Conservation (phyloP, 805 yeast genomes). For the Cyberlindnera amylophila region DNA sequence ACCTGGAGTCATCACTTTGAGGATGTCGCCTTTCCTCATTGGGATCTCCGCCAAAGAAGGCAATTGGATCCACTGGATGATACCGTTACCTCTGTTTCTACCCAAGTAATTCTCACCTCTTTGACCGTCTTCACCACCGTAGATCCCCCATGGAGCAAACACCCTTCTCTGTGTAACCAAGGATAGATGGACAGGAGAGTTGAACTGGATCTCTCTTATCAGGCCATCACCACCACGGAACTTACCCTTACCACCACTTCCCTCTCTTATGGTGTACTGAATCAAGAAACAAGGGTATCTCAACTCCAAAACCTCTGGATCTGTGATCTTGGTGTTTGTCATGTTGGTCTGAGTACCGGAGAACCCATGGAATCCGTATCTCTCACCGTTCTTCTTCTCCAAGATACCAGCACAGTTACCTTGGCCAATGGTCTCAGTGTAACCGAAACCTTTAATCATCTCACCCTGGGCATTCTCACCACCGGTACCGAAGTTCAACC, state of each 20-base stretch:
- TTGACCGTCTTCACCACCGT: slow-evolving; percentile 51
- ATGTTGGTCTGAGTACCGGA: slow-evolving; percentile 53
- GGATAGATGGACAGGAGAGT: slow-evolving; percentile 37
- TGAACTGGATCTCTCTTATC: slow-evolving; percentile 45
- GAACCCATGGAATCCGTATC: slow-evolving; percentile 46
- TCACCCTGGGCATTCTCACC: slow-evolving; percentile 37
- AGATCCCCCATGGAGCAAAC: slow-evolving; percentile 49
- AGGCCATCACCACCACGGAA: slow-evolving; percentile 51
- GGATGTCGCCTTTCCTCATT: slow-evolving; percentile 35
- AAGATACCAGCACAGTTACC: slow-evolving; percentile 50
- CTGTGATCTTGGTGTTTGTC: slow-evolving; percentile 53
- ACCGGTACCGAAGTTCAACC: slow-evolving; percentile 53
- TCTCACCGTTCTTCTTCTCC: slow-evolving; percentile 73
- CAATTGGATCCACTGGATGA: slow-evolving; percentile 32
- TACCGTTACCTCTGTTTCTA: slow-evolving; percentile 31
- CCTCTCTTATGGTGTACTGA: slow-evolving; percentile 40
- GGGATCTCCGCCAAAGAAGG: slow-evolving; percentile 34
- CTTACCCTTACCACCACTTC: slow-evolving; percentile 47
- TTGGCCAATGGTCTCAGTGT: slow-evolving; percentile 53
- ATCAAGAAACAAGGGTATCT: slow-evolving; percentile 47
- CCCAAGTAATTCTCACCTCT: slow-evolving; percentile 41
- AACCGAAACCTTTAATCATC: slow-evolving; percentile 46
- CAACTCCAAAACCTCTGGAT: slow-evolving; percentile 50
- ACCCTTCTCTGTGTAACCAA: slow-evolving; percentile 50
- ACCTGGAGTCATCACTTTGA: slow-evolving; percentile 39